Base-by-base conservation (phyloP, 192 early-diverging fungal genomes). In the Funneliformis mosseae region DNA sequence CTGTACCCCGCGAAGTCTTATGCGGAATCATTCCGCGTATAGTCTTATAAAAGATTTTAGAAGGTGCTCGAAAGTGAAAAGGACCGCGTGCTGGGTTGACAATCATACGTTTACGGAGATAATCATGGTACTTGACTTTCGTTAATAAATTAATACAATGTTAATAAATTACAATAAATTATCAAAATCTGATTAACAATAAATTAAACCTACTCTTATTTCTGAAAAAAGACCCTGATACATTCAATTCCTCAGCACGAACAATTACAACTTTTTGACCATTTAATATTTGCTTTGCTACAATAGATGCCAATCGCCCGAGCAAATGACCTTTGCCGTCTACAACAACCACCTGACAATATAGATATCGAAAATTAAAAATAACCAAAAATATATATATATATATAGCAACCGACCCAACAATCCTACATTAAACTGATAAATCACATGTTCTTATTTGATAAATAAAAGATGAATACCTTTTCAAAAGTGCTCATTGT, bases 1-100 rank as follows among this genome's bases (percentile, higher is more conserved):
- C 95, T 82, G 95, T 94, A 91, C 98, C 98, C 84, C 98, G 97
- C 70, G 97, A 88, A 81, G 97, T 97, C 94, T 98, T 99, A 95
- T 99, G 98, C 78, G 98, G 97, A 85, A 98, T 86, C 98, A 99
- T 99, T 83, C 98, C 98, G 77, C 98, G 96, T 86, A 99, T 90
- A 69, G 93, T 91, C 83, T 96, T 94, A 92, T 96, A 97, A 89
- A 99, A 96, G 91, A 97, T 95, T 83, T 95, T 92, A 73, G 95
- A 97, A 71, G 98, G 98, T 78, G 97, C 96, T 79, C 97, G 97
- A 94, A 97, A 97, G 89, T 98, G 98, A 97, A 97, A 98, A 62
- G 97, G 90, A 88, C 98, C 98, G 85, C 95, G 95, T 80, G 87
- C 88, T 81, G 97, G 97, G 93, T 99, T 99, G 87, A 97, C 93